These are phyloP conservation scores for Kazachstania psychrophila DNA, from an alignment of 805 yeast genomes.

Conservation along the genomic window DNA sequence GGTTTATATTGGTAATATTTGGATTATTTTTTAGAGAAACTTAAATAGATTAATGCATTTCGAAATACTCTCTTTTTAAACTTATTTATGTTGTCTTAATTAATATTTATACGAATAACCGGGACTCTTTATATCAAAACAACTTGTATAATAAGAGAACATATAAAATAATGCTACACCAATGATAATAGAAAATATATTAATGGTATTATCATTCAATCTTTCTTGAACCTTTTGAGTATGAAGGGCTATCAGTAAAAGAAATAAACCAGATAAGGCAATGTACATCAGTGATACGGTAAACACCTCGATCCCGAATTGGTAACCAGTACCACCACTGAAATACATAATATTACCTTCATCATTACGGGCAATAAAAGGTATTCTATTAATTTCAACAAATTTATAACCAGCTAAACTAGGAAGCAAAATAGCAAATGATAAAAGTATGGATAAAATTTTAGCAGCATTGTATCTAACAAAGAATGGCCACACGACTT, in stretches of 20 bases:
- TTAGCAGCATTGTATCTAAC: slow-evolving; percentile 15
- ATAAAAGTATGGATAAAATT: slow-evolving; percentile 24
- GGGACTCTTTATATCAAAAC: slow-evolving; percentile 24
- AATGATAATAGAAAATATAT: slow-evolving; percentile 11
- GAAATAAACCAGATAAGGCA: slow-evolving; percentile 35
- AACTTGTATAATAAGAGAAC: slow-evolving; percentile 20
- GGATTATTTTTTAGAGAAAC: no score
- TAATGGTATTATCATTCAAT: slow-evolving; percentile 11
- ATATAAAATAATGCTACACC: slow-evolving; percentile 13
- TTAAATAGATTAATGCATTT: no score
- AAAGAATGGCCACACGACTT: slow-evolving; percentile 33
- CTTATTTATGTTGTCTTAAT: no score
- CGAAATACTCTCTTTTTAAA: no score
- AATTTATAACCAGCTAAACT: slow-evolving; percentile 59
- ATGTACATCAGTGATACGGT: slow-evolving; percentile 45
- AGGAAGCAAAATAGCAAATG: slow-evolving; percentile 34
- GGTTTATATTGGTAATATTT: no score
- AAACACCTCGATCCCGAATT: slow-evolving; percentile 60
- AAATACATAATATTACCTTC: slow-evolving; percentile 45
- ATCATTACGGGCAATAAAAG: slow-evolving; percentile 48
- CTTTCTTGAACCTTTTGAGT: not conserved
- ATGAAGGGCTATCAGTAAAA: slow-evolving; percentile 33
- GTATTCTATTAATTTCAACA: slow-evolving; percentile 49
- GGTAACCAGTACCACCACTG: slow-evolving; percentile 58
- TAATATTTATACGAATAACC: slow-evolving; percentile 20